Evolutionary conservation across 2,329 filamentous ascomycete genomes (phyloP).

Genomic region (Colletotrichum kahawae): DNA sequence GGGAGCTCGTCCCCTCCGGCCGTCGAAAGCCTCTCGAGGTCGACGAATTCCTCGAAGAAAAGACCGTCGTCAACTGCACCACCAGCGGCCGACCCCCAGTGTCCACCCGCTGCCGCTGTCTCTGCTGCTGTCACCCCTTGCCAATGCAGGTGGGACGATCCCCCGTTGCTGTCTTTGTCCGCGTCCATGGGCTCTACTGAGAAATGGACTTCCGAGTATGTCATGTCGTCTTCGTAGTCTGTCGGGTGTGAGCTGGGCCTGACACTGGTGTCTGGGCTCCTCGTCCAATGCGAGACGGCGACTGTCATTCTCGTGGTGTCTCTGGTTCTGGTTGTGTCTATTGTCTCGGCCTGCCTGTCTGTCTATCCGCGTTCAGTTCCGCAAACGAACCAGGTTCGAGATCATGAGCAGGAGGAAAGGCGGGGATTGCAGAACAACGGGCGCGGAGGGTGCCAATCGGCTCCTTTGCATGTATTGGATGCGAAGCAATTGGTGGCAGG

Average conservation of each 20-base stretch:
- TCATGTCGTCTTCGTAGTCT: slow-evolving; percentile 13
- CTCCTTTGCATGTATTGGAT: background rate
- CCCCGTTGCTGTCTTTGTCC: slow-evolving; percentile 18
- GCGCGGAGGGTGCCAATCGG: background rate
- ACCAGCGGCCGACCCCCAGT: background rate
- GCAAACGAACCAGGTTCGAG: slow-evolving; percentile 9
- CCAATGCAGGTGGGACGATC: slow-evolving; percentile 12
- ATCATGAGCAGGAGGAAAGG: background rate
- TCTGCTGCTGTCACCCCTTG: slow-evolving; percentile 12
- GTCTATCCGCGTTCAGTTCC: background rate
- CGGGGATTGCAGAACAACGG: background rate
- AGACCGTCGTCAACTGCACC: slow-evolving; percentile 23
- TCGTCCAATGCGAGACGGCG: slow-evolving; percentile 22
- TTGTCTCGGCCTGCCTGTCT: background rate
- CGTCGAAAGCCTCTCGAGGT: slow-evolving; percentile 25
- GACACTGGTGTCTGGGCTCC: slow-evolving; percentile 16
- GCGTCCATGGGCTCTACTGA: slow-evolving; percentile 20
- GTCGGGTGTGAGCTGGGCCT: slow-evolving; percentile 13
- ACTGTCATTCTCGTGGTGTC: slow-evolving; percentile 15
- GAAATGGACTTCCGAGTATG: slow-evolving; percentile 18
- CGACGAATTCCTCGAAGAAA: slow-evolving; percentile 31
- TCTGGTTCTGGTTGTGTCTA: background rate
- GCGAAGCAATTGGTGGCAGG: background rate
- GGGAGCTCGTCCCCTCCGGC: slow-evolving; percentile 15
- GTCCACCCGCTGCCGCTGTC: background rate